Base-by-base conservation (phyloP, 176 grass and related monocot genomes). In the Neostapfia colusana region DNA sequence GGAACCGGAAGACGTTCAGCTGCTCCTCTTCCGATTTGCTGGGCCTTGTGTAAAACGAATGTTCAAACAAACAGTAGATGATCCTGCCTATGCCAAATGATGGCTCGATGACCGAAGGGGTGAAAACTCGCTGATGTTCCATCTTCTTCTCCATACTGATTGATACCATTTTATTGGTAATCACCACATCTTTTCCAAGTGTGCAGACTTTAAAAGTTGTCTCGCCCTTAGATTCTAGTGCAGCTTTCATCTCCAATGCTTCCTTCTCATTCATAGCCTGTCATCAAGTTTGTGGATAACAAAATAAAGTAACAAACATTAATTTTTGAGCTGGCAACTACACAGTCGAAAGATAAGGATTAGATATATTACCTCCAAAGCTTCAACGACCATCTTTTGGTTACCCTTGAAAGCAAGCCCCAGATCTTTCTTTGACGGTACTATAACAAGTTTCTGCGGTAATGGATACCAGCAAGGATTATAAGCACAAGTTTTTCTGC, bases 41-140 rank as follows among this genome's bases (percentile, higher is more conserved):
- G 81, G 85, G 79, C 64, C 92, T 85, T 42, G 83, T 90, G 82
- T 89, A 94, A 81, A 94, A 94, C 36, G 75, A 94, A 79, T 91
- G 88, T 64, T 94, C 92, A 75, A 86, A 94, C 41, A 94, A 59
- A 53, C 82, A 89, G 78, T 94, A 94, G 17, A 94, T 94, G 57
- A 94, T 94, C 61, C 92, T 78, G 35, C 92, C 92, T 66, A 94
- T 89, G 63, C 92, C 92, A 84, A 94, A 94, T 70, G 92, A 94
- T 13, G 92, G 92, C 53, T 94, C 92, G 5, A 91, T 74, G 51
- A 91, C 92, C 8, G 92, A 94, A 34, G 92, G 92, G 23, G 88
- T 91, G 67, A 94, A 91, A 21, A 91, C 88, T 49, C 92, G 81
- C 21, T 95, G 92, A 69, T 95, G 92, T 74, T 95, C 92, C 73